Conservation (phyloP, 2,329 filamentous ascomycete species). For the Beauveria brongniartii region DNA sequence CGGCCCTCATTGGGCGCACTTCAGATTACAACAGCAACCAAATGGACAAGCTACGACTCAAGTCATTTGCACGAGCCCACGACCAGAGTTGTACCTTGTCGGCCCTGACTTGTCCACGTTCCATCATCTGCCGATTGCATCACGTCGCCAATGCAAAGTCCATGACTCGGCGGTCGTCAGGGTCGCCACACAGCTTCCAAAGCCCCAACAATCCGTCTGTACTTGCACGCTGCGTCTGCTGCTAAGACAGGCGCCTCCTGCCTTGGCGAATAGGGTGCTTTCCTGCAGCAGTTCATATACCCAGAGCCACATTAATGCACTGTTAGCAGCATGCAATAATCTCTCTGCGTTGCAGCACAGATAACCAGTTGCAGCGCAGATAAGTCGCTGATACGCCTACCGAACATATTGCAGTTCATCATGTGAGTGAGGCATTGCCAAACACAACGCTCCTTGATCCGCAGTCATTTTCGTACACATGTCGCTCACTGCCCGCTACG, state of each 20-base stretch:
- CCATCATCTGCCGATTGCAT: neutral
- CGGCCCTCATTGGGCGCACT: neutral
- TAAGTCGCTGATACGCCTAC: neutral
- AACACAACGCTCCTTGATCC: neutral
- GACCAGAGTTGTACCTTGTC: neutral
- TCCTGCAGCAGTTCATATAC: slow-evolving; percentile 1
- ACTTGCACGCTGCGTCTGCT: neutral
- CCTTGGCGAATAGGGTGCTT: slow-evolving; percentile 1
- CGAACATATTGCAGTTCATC: neutral
- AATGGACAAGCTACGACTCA: neutral
- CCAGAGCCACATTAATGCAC: slow-evolving; percentile 3
- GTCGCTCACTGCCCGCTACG: neutral
- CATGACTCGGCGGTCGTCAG: neutral
- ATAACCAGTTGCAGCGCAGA: neutral
- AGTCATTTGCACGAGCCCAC: neutral
- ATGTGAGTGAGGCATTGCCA: neutral
- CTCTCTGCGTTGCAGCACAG: neutral
- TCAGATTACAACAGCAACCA: neutral
- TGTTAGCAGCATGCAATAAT: neutral
- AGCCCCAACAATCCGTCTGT: neutral
- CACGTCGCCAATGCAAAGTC: neutral
- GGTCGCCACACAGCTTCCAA: neutral
- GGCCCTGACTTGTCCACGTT: neutral
- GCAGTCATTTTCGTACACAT: neutral
- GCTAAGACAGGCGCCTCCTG: neutral